Evolutionary conservation across 1,284 basidiomycete genomes (phyloP), one percentile per base, ranked within the genome.

Genomic region (Cutaneotrichosporon sp.): DNA sequence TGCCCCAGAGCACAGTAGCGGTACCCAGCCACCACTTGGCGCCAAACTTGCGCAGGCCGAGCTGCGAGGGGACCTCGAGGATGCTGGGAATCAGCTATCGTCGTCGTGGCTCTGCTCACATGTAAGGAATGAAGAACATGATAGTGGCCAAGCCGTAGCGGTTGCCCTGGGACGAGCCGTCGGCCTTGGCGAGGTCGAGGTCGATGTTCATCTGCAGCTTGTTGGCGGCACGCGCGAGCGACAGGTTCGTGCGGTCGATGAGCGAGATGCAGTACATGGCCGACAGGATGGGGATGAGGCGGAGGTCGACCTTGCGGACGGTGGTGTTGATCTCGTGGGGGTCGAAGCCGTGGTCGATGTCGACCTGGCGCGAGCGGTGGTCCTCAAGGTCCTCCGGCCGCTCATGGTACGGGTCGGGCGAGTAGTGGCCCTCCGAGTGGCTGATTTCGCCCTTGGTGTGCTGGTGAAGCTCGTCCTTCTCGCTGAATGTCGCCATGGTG

Each of bases 41-140:
- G 13, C 68, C 64, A 38, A 67, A 67, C 20, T 61, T 62, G 20
- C 69, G 57, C 55, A 67, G 62, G 74, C 65, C 22, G 69, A 73
- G 36, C 51, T 66, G 64, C 1, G 65, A 63, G 45, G 60, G 63
- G 5, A 66, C 60, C 43, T 66, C 72, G 55, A 81, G 82, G 67
- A 81, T 69, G 62, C 80, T 75, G 62, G 74, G 73, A 18, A 72
- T 71, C 33, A 75, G 55, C 25, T 29, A 5, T 18, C 4, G 14
- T 2, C 34, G 14, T 5, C 16, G 34, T n/a, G 60, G 61, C 14
- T n/a, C n/a, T 57, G 42, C 54, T 67, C 70, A 54, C 81, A 82
- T 76, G 63, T 79, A 77, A 29, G 76, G 72, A 22, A 75, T 59
- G 67, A 78, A 79, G 68, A 79, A 78, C 20, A 76, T 62, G 45